These are phyloP conservation scores for Globisporangium lucens DNA, from an alignment of 352 stramenopile species.

Conservation along the genomic window DNA sequence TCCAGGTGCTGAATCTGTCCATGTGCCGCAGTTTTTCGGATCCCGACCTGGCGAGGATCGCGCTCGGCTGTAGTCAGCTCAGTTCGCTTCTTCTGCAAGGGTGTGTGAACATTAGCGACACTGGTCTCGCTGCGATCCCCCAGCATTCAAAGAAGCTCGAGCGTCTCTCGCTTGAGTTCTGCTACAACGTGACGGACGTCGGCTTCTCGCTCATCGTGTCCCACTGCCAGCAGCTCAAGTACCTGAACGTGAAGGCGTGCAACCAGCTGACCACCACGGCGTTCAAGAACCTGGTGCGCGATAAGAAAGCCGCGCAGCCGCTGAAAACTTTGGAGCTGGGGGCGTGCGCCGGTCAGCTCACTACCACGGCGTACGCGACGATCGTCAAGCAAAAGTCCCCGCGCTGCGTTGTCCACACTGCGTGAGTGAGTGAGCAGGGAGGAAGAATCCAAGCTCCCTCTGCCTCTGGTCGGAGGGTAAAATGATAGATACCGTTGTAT, in stretches of 20 bases:
- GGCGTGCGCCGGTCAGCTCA: constrained; percentile 62
- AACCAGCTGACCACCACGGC: constrained; percentile 68
- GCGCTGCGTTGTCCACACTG: constrained; percentile 65
- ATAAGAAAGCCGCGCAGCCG: constrained; percentile 20
- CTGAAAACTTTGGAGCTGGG: constrained; percentile 65
- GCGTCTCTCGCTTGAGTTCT: constrained; percentile 85
- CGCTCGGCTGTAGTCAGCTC: constrained; percentile 36
- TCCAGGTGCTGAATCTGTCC: constrained; percentile 67
- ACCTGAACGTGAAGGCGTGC: constrained; percentile 87
- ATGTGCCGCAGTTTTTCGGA: constrained; percentile 75
- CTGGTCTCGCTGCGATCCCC: constrained; percentile 39
- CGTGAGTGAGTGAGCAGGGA: constrained; percentile 28
- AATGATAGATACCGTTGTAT: constrained; percentile 6
- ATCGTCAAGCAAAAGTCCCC: constrained; percentile 66
- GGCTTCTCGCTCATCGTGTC: constrained; percentile 49
- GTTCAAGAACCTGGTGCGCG: constrained; percentile 47
- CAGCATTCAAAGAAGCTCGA: constrained; percentile 33
- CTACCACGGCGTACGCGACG: constrained; percentile 49
- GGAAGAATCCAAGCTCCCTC: background rate
- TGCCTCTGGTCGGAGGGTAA: background rate
- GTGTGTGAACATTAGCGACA: constrained; percentile 69
- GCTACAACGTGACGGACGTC: constrained; percentile 79
- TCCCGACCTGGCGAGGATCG: constrained; percentile 43
- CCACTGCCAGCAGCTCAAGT: constrained; percentile 49
- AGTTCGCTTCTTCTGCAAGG: constrained; percentile 51